Conservation (phyloP, 768 basidiomycete species). For the Gyrodon lividus region DNA sequence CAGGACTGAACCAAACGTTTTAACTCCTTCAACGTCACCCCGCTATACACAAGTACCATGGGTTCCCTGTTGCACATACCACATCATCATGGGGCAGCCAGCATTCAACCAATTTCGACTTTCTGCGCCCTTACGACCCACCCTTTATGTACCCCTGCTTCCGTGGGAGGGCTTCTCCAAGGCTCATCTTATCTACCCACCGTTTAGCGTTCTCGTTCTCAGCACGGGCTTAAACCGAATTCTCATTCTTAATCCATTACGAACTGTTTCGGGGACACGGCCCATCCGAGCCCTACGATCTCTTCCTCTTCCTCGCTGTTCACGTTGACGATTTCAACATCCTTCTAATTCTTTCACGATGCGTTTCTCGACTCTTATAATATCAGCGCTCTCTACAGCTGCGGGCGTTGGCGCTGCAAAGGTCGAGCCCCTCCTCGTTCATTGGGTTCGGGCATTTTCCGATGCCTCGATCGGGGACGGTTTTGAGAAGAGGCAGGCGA, state of each 20-base stretch:
- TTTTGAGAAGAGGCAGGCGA: slow-evolving; percentile 18
- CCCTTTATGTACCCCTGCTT: neutral
- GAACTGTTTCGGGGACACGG: neutral
- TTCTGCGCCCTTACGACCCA: neutral
- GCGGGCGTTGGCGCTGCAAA: slow-evolving; percentile 2
- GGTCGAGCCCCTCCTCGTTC: slow-evolving; percentile 1
- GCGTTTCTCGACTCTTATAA: slow-evolving; percentile 1
- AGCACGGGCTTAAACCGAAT: neutral
- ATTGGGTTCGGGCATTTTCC: slow-evolving; percentile 1
- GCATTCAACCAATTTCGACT: neutral
- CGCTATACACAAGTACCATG: neutral
- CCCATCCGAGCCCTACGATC: neutral
- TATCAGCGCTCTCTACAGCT: slow-evolving; percentile 4
- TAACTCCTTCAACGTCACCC: neutral
- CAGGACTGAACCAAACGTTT: no score
- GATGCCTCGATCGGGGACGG: neutral
- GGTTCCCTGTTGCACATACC: neutral
- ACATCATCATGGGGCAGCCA: neutral
- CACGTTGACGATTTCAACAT: slow-evolving; percentile 2
- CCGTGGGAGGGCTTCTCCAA: neutral
- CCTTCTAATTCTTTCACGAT: slow-evolving; percentile 10
- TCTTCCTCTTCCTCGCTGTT: neutral
- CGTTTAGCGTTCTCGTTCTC: neutral
- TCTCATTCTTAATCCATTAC: neutral
- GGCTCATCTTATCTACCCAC: neutral